A percentile compares a stretch with the other conserved stretches of the same genome.
phyloP scores from a whole-genome alignment of 164 flowering plant species.

The Buxus sempervirens region DNA sequence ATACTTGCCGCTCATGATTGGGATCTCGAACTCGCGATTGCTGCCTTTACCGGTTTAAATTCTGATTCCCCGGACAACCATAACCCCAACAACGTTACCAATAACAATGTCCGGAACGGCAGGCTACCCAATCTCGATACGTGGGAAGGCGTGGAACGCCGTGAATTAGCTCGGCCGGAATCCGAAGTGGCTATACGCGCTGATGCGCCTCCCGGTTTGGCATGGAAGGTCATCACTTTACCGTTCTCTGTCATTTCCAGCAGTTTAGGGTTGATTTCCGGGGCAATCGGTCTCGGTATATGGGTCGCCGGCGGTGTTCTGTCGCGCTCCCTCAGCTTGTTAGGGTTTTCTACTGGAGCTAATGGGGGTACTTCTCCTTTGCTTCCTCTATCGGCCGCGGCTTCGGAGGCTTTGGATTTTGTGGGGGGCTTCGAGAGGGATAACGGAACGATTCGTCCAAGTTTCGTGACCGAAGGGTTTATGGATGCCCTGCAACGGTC shows the following conservation, averaged over 20 bases:
- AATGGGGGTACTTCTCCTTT: conserved; percentile 26
- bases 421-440: conserved; percentile 56
- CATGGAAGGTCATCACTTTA: conserved; percentile 55
- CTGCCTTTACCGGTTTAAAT: conserved; percentile 37
- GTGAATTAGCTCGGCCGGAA: not conserved
- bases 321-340: conserved; percentile 44
- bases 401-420: conserved; percentile 50
- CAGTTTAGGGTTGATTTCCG: conserved; percentile 59
- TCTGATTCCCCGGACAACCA: conserved; percentile 1
- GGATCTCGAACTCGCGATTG: conserved; percentile 75
- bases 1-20: conserved; percentile 67
- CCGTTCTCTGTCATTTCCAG: conserved; percentile 62
- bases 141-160: not conserved
- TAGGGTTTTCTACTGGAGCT: conserved; percentile 37
- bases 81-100: no score
- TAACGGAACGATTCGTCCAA: conserved; percentile 43
- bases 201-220: conserved; percentile 44
- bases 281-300: conserved; percentile 61
- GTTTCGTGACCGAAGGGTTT: conserved; percentile 55
- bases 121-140: not conserved
- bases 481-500: conserved; percentile 73
- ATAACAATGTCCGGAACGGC: not conserved
- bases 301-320: conserved; percentile 67
- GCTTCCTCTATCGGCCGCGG: conserved; percentile 39
- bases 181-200: not conserved